Conservation (phyloP, 331 rosid genomes). For the Malus hybrid region DNA sequence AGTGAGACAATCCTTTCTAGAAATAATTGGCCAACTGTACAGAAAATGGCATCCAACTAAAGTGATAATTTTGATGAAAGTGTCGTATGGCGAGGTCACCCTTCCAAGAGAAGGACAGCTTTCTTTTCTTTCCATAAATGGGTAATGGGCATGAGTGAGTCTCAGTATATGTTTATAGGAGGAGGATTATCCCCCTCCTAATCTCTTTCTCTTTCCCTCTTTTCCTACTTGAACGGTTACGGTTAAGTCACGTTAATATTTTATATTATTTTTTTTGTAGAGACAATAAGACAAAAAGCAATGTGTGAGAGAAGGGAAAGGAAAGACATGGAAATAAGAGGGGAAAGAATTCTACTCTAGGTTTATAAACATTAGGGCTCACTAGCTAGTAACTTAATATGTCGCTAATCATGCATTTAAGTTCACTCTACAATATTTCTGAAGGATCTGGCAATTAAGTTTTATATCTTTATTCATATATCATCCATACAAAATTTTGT, state of each 20-base stretch:
- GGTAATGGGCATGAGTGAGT: not conserved
- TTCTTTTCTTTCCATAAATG: not conserved
- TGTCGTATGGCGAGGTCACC: not conserved
- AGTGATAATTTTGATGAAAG: not conserved
- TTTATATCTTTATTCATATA: not conserved
- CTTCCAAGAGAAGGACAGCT: not conserved
- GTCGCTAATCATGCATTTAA: too few species aligned
- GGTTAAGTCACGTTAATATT: too few species aligned
- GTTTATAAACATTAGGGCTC: too few species aligned
- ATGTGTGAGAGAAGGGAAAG: too few species aligned
- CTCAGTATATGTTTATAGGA: not conserved
- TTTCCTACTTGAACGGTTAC: fast-evolving
- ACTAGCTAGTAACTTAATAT: too few species aligned
- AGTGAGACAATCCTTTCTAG: not conserved
- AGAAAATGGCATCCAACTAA: not conserved
- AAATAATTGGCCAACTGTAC: not conserved
- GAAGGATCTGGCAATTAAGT: not conserved
- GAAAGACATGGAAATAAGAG: too few species aligned
- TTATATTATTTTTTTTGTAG: too few species aligned
- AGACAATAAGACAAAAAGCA: too few species aligned
- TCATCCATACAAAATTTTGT: too few species aligned
- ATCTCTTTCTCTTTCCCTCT: fast-evolving
- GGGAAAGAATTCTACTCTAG: too few species aligned
- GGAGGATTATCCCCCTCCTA: too few species aligned
- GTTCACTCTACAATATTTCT: not conserved